Conservation (phyloP, 179 eudicot species). For the Beta lomatogona region DNA sequence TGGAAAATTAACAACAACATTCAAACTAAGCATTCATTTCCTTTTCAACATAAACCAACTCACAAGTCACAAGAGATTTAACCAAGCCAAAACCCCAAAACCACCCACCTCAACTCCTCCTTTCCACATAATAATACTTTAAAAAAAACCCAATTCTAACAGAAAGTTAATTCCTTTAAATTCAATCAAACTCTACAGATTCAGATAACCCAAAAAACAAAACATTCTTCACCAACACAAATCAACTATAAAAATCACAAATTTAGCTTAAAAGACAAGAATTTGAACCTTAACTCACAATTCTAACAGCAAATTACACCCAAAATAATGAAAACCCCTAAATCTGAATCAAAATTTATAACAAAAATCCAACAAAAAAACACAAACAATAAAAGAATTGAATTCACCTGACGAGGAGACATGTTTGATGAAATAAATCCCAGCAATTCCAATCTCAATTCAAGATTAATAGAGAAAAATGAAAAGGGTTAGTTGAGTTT, state of each 20-base stretch:
- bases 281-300: slow-evolving; percentile 21
- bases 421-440: slow-evolving; percentile 20
- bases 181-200: slow-evolving; percentile 1
- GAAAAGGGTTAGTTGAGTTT: background rate
- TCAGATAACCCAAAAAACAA: background rate
- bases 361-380: background rate
- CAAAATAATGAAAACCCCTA: slow-evolving; percentile 21
- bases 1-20: background rate
- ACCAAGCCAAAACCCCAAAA: background rate
- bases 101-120: background rate
- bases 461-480: background rate
- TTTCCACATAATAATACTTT: background rate
- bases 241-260: background rate
- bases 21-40: background rate
- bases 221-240: background rate
- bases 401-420: slow-evolving; percentile 49
- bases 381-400: background rate
- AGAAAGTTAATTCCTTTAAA: background rate
- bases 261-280: slow-evolving; percentile 17
- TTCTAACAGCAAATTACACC: slow-evolving; percentile 6
- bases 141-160: background rate
- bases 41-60: background rate
- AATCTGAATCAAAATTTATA: background rate
- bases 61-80: background rate
- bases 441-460: background rate